phyloP scores from a whole-genome alignment of 305 asterid genomes.

The Solanum hybrid region DNA sequence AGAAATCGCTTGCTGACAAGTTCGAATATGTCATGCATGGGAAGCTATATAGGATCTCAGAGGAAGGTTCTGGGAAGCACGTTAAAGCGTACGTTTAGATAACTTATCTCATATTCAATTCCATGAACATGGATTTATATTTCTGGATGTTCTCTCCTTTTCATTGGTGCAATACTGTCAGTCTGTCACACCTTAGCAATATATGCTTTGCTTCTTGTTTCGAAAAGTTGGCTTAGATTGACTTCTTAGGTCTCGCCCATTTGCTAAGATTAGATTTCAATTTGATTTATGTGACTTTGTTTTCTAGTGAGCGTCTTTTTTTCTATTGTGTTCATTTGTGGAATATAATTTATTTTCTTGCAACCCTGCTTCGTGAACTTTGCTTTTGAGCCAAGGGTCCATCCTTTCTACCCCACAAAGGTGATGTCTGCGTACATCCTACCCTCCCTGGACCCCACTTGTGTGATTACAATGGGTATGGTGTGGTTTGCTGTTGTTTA shows the following conservation, averaged over 20 bases:
- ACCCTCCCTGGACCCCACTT: background rate
- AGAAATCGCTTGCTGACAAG: conserved; percentile 78
- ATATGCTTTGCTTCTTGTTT: background rate
- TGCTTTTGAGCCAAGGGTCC: background rate
- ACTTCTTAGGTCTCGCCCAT: background rate
- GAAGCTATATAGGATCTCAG: conserved; percentile 70
- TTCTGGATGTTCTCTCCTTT: background rate
- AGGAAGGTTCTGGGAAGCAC: conserved; percentile 43
- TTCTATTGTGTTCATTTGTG: background rate
- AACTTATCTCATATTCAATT: background rate
- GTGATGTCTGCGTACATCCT: background rate
- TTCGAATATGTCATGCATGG: conserved; percentile 94
- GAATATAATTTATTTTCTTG: background rate
- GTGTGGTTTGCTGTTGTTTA: background rate
- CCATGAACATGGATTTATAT: background rate
- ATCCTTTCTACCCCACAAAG: background rate
- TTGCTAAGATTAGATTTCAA: background rate
- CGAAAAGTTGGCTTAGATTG: background rate
- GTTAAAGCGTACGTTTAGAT: conserved; percentile 60
- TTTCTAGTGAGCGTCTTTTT: background rate
- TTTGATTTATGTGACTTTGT: background rate
- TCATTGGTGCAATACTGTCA: background rate
- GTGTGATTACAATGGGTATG: background rate
- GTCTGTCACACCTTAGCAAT: background rate
- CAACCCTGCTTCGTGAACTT: background rate